Percentiles rank a stretch among this genome's conserved stretches.
Evolutionary conservation across 2,329 filamentous ascomycete species (phyloP).

Genomic region (Colletotrichum acutatum): DNA sequence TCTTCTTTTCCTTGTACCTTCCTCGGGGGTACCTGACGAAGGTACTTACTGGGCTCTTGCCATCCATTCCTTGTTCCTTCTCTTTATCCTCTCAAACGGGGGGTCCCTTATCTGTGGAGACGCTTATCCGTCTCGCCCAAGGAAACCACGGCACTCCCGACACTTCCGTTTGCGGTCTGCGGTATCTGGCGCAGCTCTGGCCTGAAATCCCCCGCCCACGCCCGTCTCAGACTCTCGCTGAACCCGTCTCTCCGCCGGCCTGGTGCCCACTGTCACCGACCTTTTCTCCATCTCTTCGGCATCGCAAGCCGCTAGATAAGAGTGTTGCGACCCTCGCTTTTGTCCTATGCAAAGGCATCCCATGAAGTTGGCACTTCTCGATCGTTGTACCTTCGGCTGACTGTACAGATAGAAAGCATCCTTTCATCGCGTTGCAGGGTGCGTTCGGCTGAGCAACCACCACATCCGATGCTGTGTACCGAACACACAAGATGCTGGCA

Average conservation of each 20-base stretch:
- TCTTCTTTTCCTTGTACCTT: neutral
- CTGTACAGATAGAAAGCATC: neutral
- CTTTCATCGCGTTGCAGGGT: neutral
- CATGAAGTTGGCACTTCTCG: neutral
- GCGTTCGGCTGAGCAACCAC: neutral
- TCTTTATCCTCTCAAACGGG: neutral
- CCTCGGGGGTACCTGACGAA: neutral
- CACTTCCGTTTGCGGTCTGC: conserved; percentile 20
- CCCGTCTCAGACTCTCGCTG: neutral
- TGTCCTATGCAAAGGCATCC: neutral
- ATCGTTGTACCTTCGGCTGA: neutral
- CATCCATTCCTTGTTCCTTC: neutral
- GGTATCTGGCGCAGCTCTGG: neutral
- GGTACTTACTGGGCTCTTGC: neutral
- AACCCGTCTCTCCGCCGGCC: neutral
- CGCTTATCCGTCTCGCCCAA: conserved; percentile 5
- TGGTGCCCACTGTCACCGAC: neutral
- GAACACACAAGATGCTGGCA: neutral
- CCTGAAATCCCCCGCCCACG: conserved; percentile 14
- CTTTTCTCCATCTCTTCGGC: neutral
- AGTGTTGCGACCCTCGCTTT: neutral
- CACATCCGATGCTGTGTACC: neutral
- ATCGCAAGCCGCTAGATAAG: neutral
- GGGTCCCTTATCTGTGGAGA: neutral
- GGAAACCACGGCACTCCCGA: conserved; percentile 17